phyloP scores from a whole-genome alignment of 345 rosid species.

The Psidium guajava region DNA sequence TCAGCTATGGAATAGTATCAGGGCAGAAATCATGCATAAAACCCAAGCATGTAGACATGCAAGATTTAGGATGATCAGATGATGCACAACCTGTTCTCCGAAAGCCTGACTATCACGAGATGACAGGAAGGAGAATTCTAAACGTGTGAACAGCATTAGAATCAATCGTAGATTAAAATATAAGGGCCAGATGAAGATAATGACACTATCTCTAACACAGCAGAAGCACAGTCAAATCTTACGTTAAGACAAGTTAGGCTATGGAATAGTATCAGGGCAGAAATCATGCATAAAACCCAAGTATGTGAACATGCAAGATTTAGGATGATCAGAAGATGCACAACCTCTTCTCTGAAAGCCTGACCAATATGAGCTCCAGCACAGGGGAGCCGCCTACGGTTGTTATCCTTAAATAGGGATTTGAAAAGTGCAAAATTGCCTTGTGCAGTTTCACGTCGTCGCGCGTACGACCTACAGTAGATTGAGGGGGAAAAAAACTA shows the following conservation, averaged over 20 bases:
- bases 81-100: too few species aligned
- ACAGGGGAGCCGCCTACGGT: conserved; percentile 80
- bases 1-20: too few species aligned
- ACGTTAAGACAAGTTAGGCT: not conserved
- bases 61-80: too few species aligned
- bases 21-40: not conserved
- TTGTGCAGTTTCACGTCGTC: conserved; percentile 80
- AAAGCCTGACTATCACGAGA: conserved; percentile 62
- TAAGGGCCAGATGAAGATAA: not conserved
- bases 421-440: conserved; percentile 87
- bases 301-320: not conserved
- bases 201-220: not conserved
- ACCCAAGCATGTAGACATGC: not conserved
- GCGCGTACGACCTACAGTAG: conserved; percentile 60
- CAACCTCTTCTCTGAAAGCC: conserved; percentile 93
- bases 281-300: not conserved
- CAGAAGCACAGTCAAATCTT: not conserved
- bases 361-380: conserved; percentile 97
- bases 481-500: conserved; percentile 1
- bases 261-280: too few species aligned
- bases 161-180: not conserved
- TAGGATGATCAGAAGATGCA: not conserved
- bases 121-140: conserved; percentile 98
- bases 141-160: not conserved
- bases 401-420: conserved; percentile 75